A percentile compares a stretch with the other conserved stretches of the same genome.
These are phyloP conservation scores for Solanum megistacrolobum DNA, from an alignment of 257 asterid genomes.

Conservation along the genomic window DNA sequence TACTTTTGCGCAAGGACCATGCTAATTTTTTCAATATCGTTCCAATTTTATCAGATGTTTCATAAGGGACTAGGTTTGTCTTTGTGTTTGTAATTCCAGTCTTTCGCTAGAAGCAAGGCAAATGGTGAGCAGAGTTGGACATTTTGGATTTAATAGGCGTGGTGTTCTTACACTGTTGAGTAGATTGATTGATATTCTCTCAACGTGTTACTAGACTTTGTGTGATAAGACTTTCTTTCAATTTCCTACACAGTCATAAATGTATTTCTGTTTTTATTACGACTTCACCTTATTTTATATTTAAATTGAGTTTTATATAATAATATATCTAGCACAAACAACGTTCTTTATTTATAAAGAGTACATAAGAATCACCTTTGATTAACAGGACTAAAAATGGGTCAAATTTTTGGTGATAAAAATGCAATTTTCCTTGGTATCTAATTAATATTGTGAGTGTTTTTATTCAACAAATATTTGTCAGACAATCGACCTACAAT, in stretches of 20 bases:
- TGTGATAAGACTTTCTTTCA: neutral
- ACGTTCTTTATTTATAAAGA: too few species aligned
- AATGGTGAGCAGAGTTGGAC: neutral
- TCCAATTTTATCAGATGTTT: neutral
- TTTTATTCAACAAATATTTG: neutral
- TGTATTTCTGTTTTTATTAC: neutral
- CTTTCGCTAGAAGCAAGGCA: neutral
- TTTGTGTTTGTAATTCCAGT: neutral
- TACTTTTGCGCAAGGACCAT: neutral
- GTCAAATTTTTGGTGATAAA: neutral
- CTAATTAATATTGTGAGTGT: neutral
- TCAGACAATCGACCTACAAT: neutral
- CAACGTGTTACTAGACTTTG: neutral
- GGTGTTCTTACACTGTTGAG: neutral
- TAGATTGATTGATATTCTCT: neutral
- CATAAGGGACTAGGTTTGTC: neutral
- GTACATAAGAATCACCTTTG: neutral
- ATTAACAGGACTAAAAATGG: neutral
- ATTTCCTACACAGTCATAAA: neutral
- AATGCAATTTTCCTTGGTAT: neutral
- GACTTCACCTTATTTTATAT: neutral
- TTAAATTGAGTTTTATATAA: neutral
- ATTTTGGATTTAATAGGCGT: neutral
- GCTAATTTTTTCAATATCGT: neutral
- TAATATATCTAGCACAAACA: too few species aligned